Evolutionary conservation across 2,329 filamentous ascomycete genomes (phyloP).

Genomic region (Bipolaris gigantea): DNA sequence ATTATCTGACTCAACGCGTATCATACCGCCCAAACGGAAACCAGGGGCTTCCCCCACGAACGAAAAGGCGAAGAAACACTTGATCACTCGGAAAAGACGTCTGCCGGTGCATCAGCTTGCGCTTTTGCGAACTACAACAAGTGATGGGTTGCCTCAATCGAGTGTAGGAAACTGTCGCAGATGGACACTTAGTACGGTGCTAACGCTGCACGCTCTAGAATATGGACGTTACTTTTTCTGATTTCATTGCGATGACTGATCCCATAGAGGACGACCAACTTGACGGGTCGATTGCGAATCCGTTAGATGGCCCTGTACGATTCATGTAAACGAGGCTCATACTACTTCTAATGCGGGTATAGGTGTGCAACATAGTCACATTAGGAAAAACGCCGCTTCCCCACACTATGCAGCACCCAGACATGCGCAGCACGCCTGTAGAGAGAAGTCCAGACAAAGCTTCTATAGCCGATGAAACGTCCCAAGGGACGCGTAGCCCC

Average conservation of each 20-base stretch:
- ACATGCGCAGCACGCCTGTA: not conserved
- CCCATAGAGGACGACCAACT: slow-evolving; percentile 34
- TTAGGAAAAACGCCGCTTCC: not conserved
- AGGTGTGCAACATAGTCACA: not conserved
- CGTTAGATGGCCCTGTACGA: not conserved
- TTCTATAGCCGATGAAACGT: not conserved
- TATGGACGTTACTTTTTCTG: slow-evolving; percentile 2
- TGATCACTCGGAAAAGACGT: slow-evolving; percentile 22
- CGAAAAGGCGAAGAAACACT: not conserved
- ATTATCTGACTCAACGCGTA: not conserved
- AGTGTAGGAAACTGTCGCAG: slow-evolving; percentile 25
- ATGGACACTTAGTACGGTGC: not conserved
- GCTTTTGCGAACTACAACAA: slow-evolving; percentile 32
- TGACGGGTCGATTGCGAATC: not conserved
- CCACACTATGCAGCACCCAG: not conserved
- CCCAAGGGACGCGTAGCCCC: not conserved
- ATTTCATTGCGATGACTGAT: slow-evolving; percentile 20
- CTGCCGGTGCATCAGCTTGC: slow-evolving; percentile 33
- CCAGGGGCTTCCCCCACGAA: not conserved
- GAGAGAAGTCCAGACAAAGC: not conserved
- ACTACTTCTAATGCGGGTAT: not conserved
- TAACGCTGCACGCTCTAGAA: slow-evolving; percentile 22
- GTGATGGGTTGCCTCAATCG: slow-evolving; percentile 29
- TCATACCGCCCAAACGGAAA: not conserved
- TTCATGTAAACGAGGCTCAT: not conserved